A percentile compares a stretch with the other conserved stretches of the same genome.
These are phyloP conservation scores for Brettanomyces sp. DNA, from an alignment of 805 yeast genomes.

Conservation along the genomic window DNA sequence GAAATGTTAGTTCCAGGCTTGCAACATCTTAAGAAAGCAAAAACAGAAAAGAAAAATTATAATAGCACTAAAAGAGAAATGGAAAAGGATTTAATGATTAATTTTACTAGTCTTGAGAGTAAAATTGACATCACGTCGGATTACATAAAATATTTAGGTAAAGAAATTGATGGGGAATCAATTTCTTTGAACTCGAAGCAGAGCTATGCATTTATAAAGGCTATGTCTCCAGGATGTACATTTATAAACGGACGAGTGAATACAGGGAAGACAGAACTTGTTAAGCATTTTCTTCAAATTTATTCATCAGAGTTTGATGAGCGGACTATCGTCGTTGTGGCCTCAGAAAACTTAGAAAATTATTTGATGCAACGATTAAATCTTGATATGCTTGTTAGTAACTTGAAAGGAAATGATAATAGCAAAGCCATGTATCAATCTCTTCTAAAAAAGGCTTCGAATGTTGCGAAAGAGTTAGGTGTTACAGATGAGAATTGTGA, in stretches of 20 bases:
- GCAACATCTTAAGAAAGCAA: too few relatives aligned
- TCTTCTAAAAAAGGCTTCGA: constrained; percentile 19
- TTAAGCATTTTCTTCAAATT: constrained; percentile 16
- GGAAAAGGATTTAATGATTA: too few relatives aligned
- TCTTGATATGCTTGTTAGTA: too few relatives aligned
- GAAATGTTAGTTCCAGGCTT: too few relatives aligned
- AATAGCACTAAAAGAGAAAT: too few relatives aligned
- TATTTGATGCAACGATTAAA: neutral
- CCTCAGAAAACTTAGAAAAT: constrained; percentile 4
- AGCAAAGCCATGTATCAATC: constrained; percentile 1
- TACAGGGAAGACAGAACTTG: constrained; percentile 25
- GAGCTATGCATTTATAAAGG: constrained; percentile 2
- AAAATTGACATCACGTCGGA: too few relatives aligned
- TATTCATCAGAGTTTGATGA: constrained; percentile 14
- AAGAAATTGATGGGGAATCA: neutral
- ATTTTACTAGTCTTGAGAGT: too few relatives aligned
- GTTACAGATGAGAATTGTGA: constrained; percentile 5
- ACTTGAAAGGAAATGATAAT: too few relatives aligned
- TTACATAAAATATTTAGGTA: too few relatives aligned
- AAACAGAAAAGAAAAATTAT: too few relatives aligned
- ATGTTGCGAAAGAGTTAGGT: constrained; percentile 21
- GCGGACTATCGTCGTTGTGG: constrained; percentile 22
- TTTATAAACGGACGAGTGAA: constrained; percentile 14
- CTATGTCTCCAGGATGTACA: constrained; percentile 8
- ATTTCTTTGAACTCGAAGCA: neutral